phyloP scores from a whole-genome alignment of 352 stramenopile species.

The Phytophthora foliorum region DNA sequence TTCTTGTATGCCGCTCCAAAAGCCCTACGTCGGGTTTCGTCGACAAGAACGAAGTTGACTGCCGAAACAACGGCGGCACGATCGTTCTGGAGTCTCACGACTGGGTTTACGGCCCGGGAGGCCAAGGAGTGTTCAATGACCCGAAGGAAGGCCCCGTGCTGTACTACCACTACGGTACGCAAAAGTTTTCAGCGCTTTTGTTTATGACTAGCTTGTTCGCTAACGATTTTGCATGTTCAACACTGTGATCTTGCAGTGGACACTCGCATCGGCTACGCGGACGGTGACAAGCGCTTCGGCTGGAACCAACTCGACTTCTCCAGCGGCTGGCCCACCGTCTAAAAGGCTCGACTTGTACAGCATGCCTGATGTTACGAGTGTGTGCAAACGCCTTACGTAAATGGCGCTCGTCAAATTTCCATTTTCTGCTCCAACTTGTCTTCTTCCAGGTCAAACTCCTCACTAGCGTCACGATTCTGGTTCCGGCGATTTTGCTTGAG shows the following conservation, averaged over 20 bases:
- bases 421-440: no score
- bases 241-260: constrained; percentile 39
- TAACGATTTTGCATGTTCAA: no score
- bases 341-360: constrained; percentile 6
- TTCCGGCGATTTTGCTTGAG: no score
- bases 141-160: constrained; percentile 49
- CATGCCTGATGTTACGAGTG: no score
- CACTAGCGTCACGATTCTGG: no score
- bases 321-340: constrained; percentile 53
- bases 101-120: constrained; percentile 56
- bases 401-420: no score
- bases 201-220: not conserved
- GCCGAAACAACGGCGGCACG: constrained; percentile 52
- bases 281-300: constrained; percentile 60
- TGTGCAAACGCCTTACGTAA: no score
- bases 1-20: constrained; percentile 53
- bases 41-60: constrained; percentile 44
- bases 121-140: constrained; percentile 59
- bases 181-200: not conserved
- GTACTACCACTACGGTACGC: constrained; percentile 65
- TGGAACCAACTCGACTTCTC: constrained; percentile 67
- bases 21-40: constrained; percentile 46
- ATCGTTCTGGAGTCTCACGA: constrained; percentile 55
- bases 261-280: constrained; percentile 52
- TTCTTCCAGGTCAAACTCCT: no score